Evolutionary conservation across 192 early-diverging fungal genomes (phyloP).

Genomic region (Cladochytrium replicatum): DNA sequence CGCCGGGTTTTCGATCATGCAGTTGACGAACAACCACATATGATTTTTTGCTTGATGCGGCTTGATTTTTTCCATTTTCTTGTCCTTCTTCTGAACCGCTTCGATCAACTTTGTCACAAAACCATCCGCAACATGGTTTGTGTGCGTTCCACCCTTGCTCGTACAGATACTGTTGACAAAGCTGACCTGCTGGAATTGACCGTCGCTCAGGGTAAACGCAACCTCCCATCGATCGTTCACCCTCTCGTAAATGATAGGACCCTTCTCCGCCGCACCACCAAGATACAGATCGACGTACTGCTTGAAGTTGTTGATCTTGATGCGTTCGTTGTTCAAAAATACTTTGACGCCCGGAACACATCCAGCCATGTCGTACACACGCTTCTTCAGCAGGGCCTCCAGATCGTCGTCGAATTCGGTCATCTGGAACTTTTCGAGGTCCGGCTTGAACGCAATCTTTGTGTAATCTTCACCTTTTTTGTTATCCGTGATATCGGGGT

Average conservation of each 20-base stretch:
- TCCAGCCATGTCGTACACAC: constrained; percentile 90
- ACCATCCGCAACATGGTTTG: constrained; percentile 63
- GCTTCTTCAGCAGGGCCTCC: constrained; percentile 77
- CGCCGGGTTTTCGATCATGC: constrained; percentile 82
- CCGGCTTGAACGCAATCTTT: constrained; percentile 88
- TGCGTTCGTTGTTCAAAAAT: constrained; percentile 67
- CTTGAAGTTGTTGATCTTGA: constrained; percentile 83
- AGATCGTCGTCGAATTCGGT: constrained; percentile 72
- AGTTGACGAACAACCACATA: constrained; percentile 91
- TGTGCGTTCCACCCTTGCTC: constrained; percentile 85
- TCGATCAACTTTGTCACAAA: constrained; percentile 60
- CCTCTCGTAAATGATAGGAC: constrained; percentile 55
- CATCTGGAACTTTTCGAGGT: constrained; percentile 88
- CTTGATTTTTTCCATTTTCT: constrained; percentile 60
- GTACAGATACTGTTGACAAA: constrained; percentile 98
- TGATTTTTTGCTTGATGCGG: constrained; percentile 80
- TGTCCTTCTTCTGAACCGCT: constrained; percentile 63
- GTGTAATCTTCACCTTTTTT: constrained; percentile 71
- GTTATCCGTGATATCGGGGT: constrained; percentile 63
- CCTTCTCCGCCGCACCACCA: constrained; percentile 14
- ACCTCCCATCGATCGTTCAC: constrained; percentile 87
- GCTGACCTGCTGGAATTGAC: constrained; percentile 90
- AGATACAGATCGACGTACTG: constrained; percentile 81
- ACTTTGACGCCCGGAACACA: constrained; percentile 76
- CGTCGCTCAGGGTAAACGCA: constrained; percentile 82